A percentile compares a stretch with the other conserved stretches of the same genome.
These are phyloP conservation scores for Gossypium australe DNA, from an alignment of 345 rosid genomes.

Conservation along the genomic window DNA sequence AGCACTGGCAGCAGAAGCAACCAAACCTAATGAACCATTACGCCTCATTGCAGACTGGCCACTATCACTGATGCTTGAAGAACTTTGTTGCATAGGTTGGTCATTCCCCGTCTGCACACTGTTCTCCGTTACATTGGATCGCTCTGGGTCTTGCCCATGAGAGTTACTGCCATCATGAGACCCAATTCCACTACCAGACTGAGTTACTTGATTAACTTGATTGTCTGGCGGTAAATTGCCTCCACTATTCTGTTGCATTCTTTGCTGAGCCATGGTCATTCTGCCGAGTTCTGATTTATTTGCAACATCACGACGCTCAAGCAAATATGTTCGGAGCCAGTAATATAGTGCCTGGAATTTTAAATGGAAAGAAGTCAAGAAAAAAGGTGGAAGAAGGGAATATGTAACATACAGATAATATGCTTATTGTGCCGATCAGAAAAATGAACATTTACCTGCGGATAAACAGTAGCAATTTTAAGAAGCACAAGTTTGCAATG, in stretches of 20 bases:
- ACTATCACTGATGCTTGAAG: slow-evolving; percentile 49
- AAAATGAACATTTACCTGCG: slow-evolving; percentile 53
- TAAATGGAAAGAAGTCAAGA: slow-evolving; percentile 9
- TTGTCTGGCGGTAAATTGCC: slow-evolving; percentile 45
- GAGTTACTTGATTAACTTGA: slow-evolving; percentile 62
- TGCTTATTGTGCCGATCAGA: not conserved
- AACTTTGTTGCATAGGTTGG: slow-evolving; percentile 71
- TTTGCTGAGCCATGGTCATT: slow-evolving; percentile 88
- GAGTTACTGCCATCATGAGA: slow-evolving; percentile 75
- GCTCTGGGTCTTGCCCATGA: slow-evolving; percentile 87
- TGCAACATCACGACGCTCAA: slow-evolving; percentile 96
- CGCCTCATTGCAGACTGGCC: slow-evolving; percentile 65
- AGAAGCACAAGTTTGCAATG: slow-evolving; percentile 93
- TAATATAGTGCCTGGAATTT: slow-evolving; percentile 79
- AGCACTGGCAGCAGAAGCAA: slow-evolving; percentile 82
- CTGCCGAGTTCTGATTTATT: slow-evolving; percentile 76
- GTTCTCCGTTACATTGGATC: slow-evolving; percentile 48
- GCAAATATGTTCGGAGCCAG: slow-evolving; percentile 97
- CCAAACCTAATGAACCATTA: slow-evolving; percentile 55
- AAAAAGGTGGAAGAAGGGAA: slow-evolving; percentile 2
- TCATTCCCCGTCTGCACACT: slow-evolving; percentile 58
- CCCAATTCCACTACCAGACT: slow-evolving; percentile 50
- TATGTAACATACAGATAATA: not conserved
- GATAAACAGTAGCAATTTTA: slow-evolving; percentile 83
- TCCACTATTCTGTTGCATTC: slow-evolving; percentile 77